Evolutionary conservation across 2,329 filamentous ascomycete genomes (phyloP).

Genomic region (Neopestalotiopsis clavispora): DNA sequence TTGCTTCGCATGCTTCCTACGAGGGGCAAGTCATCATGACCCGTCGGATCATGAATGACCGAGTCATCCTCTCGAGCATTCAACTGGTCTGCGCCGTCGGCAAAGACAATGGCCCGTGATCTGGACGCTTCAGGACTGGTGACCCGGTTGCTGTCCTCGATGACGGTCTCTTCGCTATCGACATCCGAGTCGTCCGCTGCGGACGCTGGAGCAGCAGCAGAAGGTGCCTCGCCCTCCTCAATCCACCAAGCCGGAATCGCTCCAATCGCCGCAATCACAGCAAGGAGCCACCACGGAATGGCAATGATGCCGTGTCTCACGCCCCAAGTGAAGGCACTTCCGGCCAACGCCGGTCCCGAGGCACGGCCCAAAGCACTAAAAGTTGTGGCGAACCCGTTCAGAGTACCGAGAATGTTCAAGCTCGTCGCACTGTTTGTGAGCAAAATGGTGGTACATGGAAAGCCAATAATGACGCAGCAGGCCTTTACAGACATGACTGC

Average conservation of each 20-base stretch:
- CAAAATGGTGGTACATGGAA: conserved; percentile 88
- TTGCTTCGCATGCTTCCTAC: conserved; percentile 19
- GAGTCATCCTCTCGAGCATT: conserved; percentile 17
- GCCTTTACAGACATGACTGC: conserved; percentile 75
- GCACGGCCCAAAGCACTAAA: conserved; percentile 82
- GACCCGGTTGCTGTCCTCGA: conserved; percentile 4
- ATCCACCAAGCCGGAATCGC: conserved; percentile 77
- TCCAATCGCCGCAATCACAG: conserved; percentile 65
- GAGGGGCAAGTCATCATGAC: conserved; percentile 20
- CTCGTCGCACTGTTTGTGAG: conserved; percentile 85
- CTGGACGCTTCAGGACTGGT: not conserved
- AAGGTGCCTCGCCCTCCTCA: conserved; percentile 74
- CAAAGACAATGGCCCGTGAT: conserved; percentile 11
- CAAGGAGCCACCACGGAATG: conserved; percentile 81
- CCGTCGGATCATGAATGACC: conserved; percentile 18
- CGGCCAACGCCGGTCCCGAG: conserved; percentile 75
- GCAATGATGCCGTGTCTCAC: conserved; percentile 78
- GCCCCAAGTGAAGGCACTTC: conserved; percentile 76
- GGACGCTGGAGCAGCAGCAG: conserved; percentile 26
- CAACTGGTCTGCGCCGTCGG: conserved; percentile 2
- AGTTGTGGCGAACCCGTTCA: conserved; percentile 90
- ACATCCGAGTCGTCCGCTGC: conserved; percentile 32
- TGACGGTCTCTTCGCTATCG: conserved; percentile 32
- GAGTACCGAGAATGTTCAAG: conserved; percentile 78
- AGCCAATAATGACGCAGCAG: conserved; percentile 79